Evolutionary conservation across 805 yeast genomes (phyloP).

Genomic region (Nakazawaea sp.): DNA sequence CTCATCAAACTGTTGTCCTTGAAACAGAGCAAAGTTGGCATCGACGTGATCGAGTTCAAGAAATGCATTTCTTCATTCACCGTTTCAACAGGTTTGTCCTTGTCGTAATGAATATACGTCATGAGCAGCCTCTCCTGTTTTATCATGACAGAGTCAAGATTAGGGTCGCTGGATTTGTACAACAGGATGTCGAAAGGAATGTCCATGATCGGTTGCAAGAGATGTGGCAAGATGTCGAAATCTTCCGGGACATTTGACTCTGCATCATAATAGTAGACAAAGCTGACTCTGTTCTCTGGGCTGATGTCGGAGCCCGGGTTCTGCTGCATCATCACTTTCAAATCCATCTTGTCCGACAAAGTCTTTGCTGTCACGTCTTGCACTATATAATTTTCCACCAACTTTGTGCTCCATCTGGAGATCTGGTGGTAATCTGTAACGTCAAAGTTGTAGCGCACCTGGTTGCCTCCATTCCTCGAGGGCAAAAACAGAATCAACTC

Average conservation of each 20-base stretch:
- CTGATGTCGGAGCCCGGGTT: constrained; percentile 20
- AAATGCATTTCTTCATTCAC: constrained; percentile 40
- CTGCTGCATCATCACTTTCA: constrained; percentile 9
- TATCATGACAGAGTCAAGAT: constrained; percentile 29
- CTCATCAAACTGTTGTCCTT: constrained; percentile 51
- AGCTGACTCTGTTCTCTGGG: constrained; percentile 36
- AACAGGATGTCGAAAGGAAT: constrained; percentile 49
- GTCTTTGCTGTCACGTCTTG: constrained; percentile 21
- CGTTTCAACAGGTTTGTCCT: constrained; percentile 20
- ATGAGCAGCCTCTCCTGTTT: constrained; percentile 32
- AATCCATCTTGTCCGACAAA: constrained; percentile 18
- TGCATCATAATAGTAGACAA: constrained; percentile 48
- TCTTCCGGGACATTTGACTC: constrained; percentile 53
- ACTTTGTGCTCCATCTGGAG: constrained; percentile 39
- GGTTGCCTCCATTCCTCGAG: constrained; percentile 35
- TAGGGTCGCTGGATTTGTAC: constrained; percentile 41
- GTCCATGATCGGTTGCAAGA: constrained; percentile 54
- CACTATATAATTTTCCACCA: constrained; percentile 37
- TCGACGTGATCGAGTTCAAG: constrained; percentile 47
- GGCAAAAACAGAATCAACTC: constrained; percentile 43
- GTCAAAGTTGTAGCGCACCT: constrained; percentile 29
- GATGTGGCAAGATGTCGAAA: constrained; percentile 48
- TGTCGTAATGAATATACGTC: constrained; percentile 15
- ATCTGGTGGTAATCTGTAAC: constrained; percentile 21
- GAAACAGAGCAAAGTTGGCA: constrained; percentile 57